Conservation (phyloP, 441 rosid genomes). For the Populus hybrid region DNA sequence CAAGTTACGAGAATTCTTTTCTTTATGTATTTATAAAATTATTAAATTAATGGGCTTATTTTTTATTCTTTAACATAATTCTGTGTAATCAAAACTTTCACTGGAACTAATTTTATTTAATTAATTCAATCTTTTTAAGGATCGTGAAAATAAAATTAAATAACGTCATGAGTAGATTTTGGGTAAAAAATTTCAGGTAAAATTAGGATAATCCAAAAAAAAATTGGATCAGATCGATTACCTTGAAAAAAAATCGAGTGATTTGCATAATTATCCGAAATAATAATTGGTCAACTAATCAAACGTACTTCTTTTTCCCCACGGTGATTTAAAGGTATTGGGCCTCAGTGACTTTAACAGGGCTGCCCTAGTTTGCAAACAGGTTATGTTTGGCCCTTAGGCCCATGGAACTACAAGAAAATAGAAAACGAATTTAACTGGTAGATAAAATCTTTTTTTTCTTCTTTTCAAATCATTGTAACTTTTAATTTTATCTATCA, state of each 20-base stretch:
- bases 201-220: not conserved
- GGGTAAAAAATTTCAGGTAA: not conserved
- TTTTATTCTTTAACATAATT: too few relatives aligned
- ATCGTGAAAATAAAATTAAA: not conserved
- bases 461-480: not conserved
- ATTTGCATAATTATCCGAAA: not conserved
- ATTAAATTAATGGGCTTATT: not conserved
- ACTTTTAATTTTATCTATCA: too few relatives aligned
- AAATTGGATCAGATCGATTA: not conserved
- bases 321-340: too few relatives aligned
- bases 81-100: too few relatives aligned
- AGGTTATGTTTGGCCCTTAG: not conserved
- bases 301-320: not conserved
- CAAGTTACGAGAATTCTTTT: not conserved
- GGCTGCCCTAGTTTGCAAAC: not conserved
- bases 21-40: not conserved
- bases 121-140: too few relatives aligned
- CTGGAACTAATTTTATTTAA: too few relatives aligned
- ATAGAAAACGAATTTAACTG: too few relatives aligned
- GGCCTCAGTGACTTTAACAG: not conserved
- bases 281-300: not conserved
- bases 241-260: not conserved
- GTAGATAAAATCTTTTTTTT: not conserved
- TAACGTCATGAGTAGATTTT: not conserved
- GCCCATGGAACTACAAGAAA: not conserved